phyloP scores from a whole-genome alignment of 1,284 basidiomycete genomes.

The Ceratobasidium sp. region DNA sequence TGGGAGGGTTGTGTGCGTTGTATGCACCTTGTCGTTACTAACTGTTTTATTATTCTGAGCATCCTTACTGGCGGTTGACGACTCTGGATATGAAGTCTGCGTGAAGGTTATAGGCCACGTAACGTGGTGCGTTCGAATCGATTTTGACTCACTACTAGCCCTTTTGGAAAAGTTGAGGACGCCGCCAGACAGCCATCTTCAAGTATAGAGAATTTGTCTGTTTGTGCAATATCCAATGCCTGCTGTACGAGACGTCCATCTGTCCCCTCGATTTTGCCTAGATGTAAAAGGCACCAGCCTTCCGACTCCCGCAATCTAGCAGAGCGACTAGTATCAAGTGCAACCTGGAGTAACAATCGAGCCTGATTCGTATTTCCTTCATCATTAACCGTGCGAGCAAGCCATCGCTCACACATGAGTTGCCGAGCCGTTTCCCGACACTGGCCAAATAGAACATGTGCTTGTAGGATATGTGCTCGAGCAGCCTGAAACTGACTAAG shows the following conservation, averaged over 20 bases:
- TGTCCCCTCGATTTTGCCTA: conserved; percentile 21
- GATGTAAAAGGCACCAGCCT: conserved; percentile 38
- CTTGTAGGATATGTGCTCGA: conserved; percentile 31
- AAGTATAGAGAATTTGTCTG: conserved; percentile 5
- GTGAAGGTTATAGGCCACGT: neutral
- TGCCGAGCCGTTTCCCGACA: conserved; percentile 27
- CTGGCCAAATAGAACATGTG: conserved; percentile 29
- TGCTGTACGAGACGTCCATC: conserved; percentile 2
- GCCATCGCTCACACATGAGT: conserved; percentile 40
- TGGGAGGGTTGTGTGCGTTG: no score
- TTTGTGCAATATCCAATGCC: conserved; percentile 26
- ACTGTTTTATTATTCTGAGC: no score
- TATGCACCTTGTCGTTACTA: neutral
- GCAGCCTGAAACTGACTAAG: conserved; percentile 13
- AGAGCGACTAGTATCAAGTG: conserved; percentile 33
- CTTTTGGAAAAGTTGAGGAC: neutral
- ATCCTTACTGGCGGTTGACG: neutral
- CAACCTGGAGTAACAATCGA: conserved; percentile 5
- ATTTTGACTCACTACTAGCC: neutral
- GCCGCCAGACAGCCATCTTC: neutral
- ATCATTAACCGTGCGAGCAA: conserved; percentile 25
- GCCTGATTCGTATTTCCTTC: conserved; percentile 23
- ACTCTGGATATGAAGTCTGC: neutral
- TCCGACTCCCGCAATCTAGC: conserved; percentile 32
- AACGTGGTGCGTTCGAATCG: neutral